Conservation (phyloP, 306 rosid genomes). For the Inga leiocalycina region DNA sequence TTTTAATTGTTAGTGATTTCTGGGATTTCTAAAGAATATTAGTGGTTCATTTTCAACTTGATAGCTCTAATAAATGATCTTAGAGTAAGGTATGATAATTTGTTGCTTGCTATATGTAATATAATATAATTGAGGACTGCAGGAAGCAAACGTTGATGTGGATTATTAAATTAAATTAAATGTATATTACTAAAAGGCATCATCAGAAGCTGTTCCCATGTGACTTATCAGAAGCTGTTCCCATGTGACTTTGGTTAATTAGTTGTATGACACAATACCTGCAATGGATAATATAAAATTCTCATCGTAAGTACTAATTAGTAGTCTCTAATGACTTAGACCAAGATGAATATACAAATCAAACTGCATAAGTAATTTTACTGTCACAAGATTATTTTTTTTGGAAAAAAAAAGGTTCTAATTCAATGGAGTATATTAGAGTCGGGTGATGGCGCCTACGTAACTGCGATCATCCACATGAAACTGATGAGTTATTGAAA, state of each 20-base stretch:
- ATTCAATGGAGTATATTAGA: too few species aligned
- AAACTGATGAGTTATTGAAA: background rate
- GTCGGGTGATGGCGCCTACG: too few species aligned
- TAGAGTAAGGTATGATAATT: too few species aligned
- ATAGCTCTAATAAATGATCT: too few species aligned
- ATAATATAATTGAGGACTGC: background rate
- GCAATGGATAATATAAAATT: background rate
- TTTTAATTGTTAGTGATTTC: too few species aligned
- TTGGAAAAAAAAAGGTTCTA: too few species aligned
- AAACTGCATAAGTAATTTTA: background rate
- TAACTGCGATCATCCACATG: too few species aligned
- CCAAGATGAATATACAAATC: background rate
- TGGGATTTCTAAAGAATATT: too few species aligned
- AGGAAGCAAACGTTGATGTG: background rate
- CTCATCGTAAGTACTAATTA: background rate
- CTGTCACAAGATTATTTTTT: background rate
- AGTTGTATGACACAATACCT: background rate
- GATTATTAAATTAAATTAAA: background rate
- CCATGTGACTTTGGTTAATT: background rate
- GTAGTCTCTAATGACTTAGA: background rate
- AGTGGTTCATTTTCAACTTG: too few species aligned
- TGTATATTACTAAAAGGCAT: background rate
- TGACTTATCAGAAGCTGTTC: background rate
- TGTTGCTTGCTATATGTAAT: background rate
- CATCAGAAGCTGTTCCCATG: background rate